phyloP scores from a whole-genome alignment of 495 filamentous ascomycete species.

The Clohesyomyces aquaticus region DNA sequence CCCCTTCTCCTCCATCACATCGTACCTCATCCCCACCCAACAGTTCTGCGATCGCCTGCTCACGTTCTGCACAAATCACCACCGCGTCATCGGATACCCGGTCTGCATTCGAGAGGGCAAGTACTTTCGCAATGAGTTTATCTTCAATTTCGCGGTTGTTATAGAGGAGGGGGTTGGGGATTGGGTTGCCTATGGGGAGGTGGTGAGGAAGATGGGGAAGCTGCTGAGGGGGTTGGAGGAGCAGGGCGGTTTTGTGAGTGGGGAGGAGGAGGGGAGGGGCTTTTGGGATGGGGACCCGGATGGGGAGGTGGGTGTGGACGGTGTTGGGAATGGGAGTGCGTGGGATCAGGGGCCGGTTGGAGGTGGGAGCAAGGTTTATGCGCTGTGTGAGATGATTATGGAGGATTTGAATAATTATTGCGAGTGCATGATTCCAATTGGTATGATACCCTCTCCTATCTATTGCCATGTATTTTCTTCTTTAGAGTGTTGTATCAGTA shows the following conservation, averaged over 20 bases:
- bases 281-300: constrained; percentile 41
- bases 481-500: background rate
- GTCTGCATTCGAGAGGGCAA: constrained; percentile 66
- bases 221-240: constrained; percentile 88
- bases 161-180: constrained; percentile 68
- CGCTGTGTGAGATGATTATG: constrained; percentile 85
- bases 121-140: constrained; percentile 90
- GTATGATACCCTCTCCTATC: constrained; percentile 51
- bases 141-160: constrained; percentile 95
- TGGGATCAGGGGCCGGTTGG: constrained; percentile 40
- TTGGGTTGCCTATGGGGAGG: constrained; percentile 71
- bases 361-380: constrained; percentile 69
- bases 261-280: constrained; percentile 49
- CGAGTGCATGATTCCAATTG: constrained; percentile 96
- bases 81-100: constrained; percentile 84
- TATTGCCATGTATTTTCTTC: background rate
- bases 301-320: constrained; percentile 24
- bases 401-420: constrained; percentile 96
- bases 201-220: constrained; percentile 81
- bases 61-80: constrained; percentile 73
- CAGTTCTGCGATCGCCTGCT: constrained; percentile 88
- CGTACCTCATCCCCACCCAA: constrained; percentile 90
- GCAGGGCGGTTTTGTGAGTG: constrained; percentile 75
- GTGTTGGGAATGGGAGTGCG: background rate
- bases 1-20: constrained; percentile 78